A percentile compares a stretch with the other conserved stretches of the same genome.
phyloP scores from a whole-genome alignment of 176 grass and related monocot species.

The Microstegium vimineum region DNA sequence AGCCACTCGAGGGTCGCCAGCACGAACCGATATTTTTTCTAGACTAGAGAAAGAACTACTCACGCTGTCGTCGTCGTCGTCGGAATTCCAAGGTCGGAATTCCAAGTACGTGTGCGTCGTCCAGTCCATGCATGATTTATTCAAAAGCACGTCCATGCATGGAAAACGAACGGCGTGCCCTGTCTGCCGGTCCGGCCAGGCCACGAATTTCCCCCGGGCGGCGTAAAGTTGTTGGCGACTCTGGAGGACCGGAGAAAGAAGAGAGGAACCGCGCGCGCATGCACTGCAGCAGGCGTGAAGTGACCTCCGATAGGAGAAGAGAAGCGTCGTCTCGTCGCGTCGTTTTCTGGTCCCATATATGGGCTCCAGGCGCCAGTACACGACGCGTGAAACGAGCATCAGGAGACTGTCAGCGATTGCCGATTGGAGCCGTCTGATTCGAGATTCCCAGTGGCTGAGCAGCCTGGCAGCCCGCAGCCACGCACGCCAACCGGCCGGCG shows the following conservation, averaged over 20 bases:
- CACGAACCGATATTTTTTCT: neutral
- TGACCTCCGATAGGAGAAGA: neutral
- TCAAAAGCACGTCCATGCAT: slow-evolving; percentile 43
- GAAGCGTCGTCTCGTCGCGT: neutral
- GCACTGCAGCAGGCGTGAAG: neutral
- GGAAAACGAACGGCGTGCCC: slow-evolving; percentile 37
- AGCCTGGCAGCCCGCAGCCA: neutral
- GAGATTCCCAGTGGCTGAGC: no score
- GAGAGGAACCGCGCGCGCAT: neutral
- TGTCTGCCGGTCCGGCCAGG: slow-evolving; percentile 17
- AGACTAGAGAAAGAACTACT: neutral
- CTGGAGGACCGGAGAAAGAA: neutral
- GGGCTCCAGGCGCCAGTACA: neutral
- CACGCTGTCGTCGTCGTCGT: neutral
- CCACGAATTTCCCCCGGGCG: neutral
- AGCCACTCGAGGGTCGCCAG: neutral
- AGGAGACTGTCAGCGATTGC: no score
- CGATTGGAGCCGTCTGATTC: no score
- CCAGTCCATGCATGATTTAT: neutral
- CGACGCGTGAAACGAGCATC: neutral
- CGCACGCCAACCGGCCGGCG: neutral
- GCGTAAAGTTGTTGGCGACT: neutral
- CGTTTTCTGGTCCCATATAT: neutral
- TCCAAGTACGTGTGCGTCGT: neutral
- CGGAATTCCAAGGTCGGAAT: neutral